These are phyloP conservation scores for Paramyrothecium sp. DNA, from an alignment of 2,329 filamentous ascomycete genomes.

Conservation along the genomic window DNA sequence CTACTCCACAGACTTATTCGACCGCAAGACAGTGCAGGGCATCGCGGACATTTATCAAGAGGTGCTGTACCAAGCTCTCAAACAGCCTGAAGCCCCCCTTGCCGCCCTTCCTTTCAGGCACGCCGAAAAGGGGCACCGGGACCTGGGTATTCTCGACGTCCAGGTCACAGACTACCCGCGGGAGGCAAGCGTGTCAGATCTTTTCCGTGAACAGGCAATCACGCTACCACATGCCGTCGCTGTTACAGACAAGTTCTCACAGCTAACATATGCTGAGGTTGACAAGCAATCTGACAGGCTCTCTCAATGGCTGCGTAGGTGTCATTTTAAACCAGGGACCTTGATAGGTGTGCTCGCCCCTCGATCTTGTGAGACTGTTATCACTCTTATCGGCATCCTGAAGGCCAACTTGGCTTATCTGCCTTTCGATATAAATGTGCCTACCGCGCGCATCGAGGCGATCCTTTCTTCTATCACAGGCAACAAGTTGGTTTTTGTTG, in stretches of 20 bases:
- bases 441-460: slow-evolving; percentile 4
- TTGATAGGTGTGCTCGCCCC: slow-evolving; percentile 8
- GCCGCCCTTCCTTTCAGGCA: not conserved
- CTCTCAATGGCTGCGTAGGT: slow-evolving; percentile 1
- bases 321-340: slow-evolving; percentile 1
- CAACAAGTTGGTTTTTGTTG: slow-evolving; percentile 1
- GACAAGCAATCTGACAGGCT: slow-evolving; percentile 3
- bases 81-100: not conserved
- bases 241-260: slow-evolving; percentile 3
- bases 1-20: slow-evolving; percentile 11
- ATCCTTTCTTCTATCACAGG: slow-evolving; percentile 9
- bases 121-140: not conserved
- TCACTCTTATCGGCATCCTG: slow-evolving; percentile 11
- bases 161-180: slow-evolving; percentile 5
- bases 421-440: slow-evolving; percentile 10
- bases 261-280: slow-evolving; percentile 7
- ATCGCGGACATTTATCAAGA: slow-evolving; percentile 7
- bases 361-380: slow-evolving; percentile 10
- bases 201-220: slow-evolving; percentile 3
- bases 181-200: slow-evolving; percentile 8
- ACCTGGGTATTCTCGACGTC: slow-evolving; percentile 5
- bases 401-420: slow-evolving; percentile 12
- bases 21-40: slow-evolving; percentile 6
- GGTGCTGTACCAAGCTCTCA: slow-evolving; percentile 5
- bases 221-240: slow-evolving; percentile 1